Evolutionary conservation across 257 asterid species (phyloP), one percentile per base, ranked within the genome.

Genomic region (Forsythia viridissima): DNA sequence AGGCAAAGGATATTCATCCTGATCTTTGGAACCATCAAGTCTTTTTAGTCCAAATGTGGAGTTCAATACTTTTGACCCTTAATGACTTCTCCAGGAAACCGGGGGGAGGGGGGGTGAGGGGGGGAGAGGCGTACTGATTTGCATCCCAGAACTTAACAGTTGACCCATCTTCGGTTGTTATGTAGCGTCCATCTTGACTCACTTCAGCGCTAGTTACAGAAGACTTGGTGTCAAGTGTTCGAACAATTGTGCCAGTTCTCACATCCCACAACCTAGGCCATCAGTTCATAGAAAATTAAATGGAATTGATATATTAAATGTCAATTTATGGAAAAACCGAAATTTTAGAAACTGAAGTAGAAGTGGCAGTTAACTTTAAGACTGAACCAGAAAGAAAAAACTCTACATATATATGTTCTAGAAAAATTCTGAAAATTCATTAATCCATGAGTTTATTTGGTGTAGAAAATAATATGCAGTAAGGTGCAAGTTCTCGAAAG

Each of bases 121-220:
- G 10, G 30, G 2, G n/a, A 6, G 30, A 52, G 44, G 80, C 95
- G 2, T 89, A 95, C 98, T 93, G 98, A 82, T 95, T 95, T 71
- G 98, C 98, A 75, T 95, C 99, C 97, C 97, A 95, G 82, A 95
- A 93, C 86, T 89, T 95, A 61, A 95, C 90, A 67, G 89, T 88
- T 72, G 89, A 85, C 42, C 98, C 99, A 82, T 93, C 99, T 30
- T 92, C 94, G 39, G 99, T 95, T 44, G 98, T 92, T 81, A 95
- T 93, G 76, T 92, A 95, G 73, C 92, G 96, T 38, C 97, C 96
- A 80, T 95, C 99, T 85, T 82, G 96, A 88, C 98, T 93, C 82
- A 93, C 99, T 93, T 95, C 99, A 78, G 94, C 93, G 81, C 99
- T 93, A 69, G 97, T 93, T 68, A 93, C 97, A 21, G 93, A 85